These are phyloP conservation scores for Lasiosphaeris hirsuta DNA, from an alignment of 495 filamentous ascomycete genomes.

Conservation along the genomic window DNA sequence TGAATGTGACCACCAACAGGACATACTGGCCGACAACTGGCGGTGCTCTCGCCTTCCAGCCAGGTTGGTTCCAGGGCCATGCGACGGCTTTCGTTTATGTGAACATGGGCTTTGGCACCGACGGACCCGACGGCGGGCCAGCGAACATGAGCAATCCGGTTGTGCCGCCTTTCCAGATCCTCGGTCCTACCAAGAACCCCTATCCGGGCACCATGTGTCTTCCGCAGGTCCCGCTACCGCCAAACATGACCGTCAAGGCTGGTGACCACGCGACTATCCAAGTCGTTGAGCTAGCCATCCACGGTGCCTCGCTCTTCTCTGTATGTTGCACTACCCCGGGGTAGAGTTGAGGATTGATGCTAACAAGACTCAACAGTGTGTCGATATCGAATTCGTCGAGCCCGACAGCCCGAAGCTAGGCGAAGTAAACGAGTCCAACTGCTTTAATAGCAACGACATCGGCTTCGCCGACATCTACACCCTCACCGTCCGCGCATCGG, in stretches of 20 bases:
- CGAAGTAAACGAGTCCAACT: slow-evolving; percentile 73
- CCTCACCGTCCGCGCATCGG: slow-evolving; percentile 39
- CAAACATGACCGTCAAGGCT: slow-evolving; percentile 62
- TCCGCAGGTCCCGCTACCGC: slow-evolving; percentile 84
- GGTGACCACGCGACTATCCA: slow-evolving; percentile 96
- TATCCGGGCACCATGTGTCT: slow-evolving; percentile 89
- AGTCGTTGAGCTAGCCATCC: slow-evolving; percentile 81
- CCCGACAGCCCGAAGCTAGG: slow-evolving; percentile 60
- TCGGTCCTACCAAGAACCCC: slow-evolving; percentile 73
- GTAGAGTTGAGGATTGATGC: background rate
- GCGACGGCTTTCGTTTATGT: slow-evolving; percentile 81
- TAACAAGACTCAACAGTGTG: slow-evolving; percentile 60
- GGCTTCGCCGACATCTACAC: slow-evolving; percentile 74
- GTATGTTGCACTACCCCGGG: slow-evolving; percentile 52
- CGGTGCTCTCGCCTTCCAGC: slow-evolving; percentile 82
- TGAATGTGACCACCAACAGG: slow-evolving; percentile 73
- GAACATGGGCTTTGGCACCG: slow-evolving; percentile 84
- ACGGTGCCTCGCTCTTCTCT: slow-evolving; percentile 87
- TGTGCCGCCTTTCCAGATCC: slow-evolving; percentile 79
- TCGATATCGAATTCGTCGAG: slow-evolving; percentile 77
- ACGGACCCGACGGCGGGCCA: slow-evolving; percentile 55
- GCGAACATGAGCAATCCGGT: slow-evolving; percentile 87
- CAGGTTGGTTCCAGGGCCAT: slow-evolving; percentile 94
- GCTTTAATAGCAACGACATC: slow-evolving; percentile 76
- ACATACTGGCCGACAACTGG: slow-evolving; percentile 88